Percentiles rank a stretch among this genome's conserved stretches.
phyloP scores from a whole-genome alignment of 129 eudicot genomes.

The Artemisia tridentata region DNA sequence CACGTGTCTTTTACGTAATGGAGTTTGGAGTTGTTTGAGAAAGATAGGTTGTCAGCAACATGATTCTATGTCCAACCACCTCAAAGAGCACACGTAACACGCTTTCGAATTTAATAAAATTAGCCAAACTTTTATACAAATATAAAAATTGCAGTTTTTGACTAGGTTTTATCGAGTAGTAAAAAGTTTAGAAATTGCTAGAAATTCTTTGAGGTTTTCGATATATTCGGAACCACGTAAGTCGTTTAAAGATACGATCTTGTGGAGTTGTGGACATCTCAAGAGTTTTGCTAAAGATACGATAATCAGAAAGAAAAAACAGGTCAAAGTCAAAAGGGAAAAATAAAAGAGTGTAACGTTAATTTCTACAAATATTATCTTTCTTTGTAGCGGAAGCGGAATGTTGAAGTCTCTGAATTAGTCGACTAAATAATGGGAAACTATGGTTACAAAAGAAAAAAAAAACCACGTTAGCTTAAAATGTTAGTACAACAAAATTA shows the following conservation, averaged over 20 bases:
- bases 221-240: conserved; percentile 2
- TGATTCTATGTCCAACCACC: conserved; percentile 8
- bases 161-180: background rate
- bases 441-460: no score
- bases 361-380: no score
- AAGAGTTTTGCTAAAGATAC: no score
- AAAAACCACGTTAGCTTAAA: no score
- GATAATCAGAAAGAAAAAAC: no score
- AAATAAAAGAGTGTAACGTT: no score
- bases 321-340: no score
- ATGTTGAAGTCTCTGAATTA: no score
- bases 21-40: background rate
- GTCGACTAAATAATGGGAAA: no score
- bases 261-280: background rate
- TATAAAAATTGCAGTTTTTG: background rate
- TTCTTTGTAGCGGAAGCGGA: no score
- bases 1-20: conserved; percentile 10
- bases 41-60: conserved; percentile 17
- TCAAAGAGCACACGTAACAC: conserved; percentile 14
- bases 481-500: no score
- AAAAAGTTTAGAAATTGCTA: background rate
- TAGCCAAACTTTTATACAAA: background rate
- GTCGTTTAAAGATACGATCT: no score
- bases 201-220: background rate
- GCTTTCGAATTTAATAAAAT: background rate